Conservation (phyloP, 2,329 filamentous ascomycete genomes). For the Geoglossum cookeanum region DNA sequence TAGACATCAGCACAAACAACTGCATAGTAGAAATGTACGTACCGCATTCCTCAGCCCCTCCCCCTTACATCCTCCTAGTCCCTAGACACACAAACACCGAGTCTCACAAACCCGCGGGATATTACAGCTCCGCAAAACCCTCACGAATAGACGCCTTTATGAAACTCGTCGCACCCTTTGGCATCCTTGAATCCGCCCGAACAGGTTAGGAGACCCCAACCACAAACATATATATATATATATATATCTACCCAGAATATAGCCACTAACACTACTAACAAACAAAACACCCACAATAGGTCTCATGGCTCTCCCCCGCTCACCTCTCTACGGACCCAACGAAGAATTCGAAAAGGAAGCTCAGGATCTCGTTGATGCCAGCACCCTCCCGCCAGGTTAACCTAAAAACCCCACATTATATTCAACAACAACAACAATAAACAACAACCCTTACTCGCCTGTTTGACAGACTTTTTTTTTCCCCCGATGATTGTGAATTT, state of each 20-base stretch:
- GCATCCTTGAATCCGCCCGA: constrained; percentile 86
- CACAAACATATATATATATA: not conserved
- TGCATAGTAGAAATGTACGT: constrained; percentile 94
- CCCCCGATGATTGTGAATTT: no score
- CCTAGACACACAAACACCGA: not conserved
- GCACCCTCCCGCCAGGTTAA: constrained; percentile 81
- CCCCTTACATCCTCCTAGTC: no score
- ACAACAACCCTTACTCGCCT: no score
- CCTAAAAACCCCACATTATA: not conserved
- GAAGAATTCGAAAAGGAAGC: constrained; percentile 72
- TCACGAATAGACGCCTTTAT: constrained; percentile 91
- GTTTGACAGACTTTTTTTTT: no score
- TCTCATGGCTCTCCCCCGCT: constrained; percentile 89
- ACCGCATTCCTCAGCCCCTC: not conserved
- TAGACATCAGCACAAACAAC: constrained; percentile 96
- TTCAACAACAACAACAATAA: no score
- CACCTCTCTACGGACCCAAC: constrained; percentile 57
- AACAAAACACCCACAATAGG: constrained; percentile 21
- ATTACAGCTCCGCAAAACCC: constrained; percentile 65
- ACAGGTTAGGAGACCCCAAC: constrained; percentile 36
- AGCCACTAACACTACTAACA: not conserved
- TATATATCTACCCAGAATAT: not conserved
- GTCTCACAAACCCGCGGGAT: not conserved
- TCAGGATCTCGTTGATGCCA: constrained; percentile 85
- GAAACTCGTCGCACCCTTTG: constrained; percentile 85